Base-by-base conservation (phyloP, 345 rosid genomes). In the Gossypioides kirkii region DNA sequence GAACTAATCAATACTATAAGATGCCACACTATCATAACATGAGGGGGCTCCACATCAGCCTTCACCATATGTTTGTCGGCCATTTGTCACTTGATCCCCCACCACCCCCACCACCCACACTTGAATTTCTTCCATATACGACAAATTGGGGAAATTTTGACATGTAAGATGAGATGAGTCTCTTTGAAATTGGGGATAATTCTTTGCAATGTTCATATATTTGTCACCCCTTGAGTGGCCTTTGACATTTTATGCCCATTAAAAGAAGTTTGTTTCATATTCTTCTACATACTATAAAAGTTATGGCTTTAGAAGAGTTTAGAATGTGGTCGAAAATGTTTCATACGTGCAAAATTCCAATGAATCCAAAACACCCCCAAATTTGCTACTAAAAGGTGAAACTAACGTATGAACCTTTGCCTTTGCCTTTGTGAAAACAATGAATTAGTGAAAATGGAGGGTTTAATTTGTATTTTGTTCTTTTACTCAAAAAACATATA, bases 31-130 rank as follows among this genome's bases (percentile, higher is more conserved):
- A 72, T 75, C 72, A 69, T 38, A 63, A 20, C 66, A 22, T 28
- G 55, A 74, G 59, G 16, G 79, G 79, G 77, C 77, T 77, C 77
- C 79, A 67, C 83, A 47, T 70, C 80, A 76, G 74, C 78, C 79
- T 76, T 70, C 79, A 43, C 75, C 77, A 78, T 83, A 80, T 71
- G 75, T 22, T 68, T 80, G 86, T 80, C 86, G 86, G 86, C 86
- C 86, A 80, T 69, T 65, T 62, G 74, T 50, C 58, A 26, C 6
- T 74, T 32, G 71, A 53, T 1, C 38, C 38, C 38, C 36, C 1
- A 4, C 32, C 36, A n/a, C 25, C 45, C 71, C 62, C 70, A 8
- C 61, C 25, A 58, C 74, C 75, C 38, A 32, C 38, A 74, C 36
- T 82, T 77, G 8, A 55, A 6, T 69, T 71, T 50, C 26, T 16